These are phyloP conservation scores for Boletus subcaerulescens DNA, from an alignment of 768 basidiomycete species.

Conservation along the genomic window DNA sequence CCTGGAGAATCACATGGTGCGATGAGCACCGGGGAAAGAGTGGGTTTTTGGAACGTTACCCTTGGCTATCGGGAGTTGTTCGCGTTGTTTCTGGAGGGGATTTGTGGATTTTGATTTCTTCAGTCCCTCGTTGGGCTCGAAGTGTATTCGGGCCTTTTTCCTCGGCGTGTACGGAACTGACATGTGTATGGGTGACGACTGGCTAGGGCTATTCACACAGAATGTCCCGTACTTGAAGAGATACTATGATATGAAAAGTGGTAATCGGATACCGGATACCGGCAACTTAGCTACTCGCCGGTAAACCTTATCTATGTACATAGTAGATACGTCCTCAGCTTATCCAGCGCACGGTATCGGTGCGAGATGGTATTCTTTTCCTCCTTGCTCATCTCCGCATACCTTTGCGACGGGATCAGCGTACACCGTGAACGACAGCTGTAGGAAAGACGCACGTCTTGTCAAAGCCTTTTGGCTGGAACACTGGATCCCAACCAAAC, in stretches of 20 bases:
- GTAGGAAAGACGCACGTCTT: slow-evolving; percentile 57
- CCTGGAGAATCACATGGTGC: slow-evolving; percentile 40
- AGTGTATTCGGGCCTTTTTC: slow-evolving; percentile 24
- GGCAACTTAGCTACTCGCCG: slow-evolving; percentile 14
- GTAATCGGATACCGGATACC: slow-evolving; percentile 17
- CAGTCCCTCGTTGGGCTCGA: slow-evolving; percentile 18
- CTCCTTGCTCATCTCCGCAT: slow-evolving; percentile 63
- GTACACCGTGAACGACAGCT: background rate
- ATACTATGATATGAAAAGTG: background rate
- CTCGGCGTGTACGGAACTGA: slow-evolving; percentile 19
- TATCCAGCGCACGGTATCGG: slow-evolving; percentile 60
- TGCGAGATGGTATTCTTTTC: slow-evolving; percentile 68
- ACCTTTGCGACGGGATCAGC: slow-evolving; percentile 34
- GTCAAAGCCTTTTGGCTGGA: slow-evolving; percentile 71
- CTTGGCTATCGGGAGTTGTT: slow-evolving; percentile 73
- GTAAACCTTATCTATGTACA: background rate
- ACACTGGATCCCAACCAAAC: slow-evolving; percentile 93
- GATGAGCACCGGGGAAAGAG: background rate
- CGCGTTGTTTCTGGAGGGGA: slow-evolving; percentile 59
- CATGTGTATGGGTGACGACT: slow-evolving; percentile 8
- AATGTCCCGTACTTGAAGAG: too few species aligned
- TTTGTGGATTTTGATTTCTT: slow-evolving; percentile 8
- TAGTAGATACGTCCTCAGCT: slow-evolving; percentile 47
- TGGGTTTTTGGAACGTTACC: slow-evolving; percentile 39
- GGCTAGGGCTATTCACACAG: too few species aligned